Conservation (phyloP, 1,139 yeast species). For the Sugiyamaella japonica region DNA sequence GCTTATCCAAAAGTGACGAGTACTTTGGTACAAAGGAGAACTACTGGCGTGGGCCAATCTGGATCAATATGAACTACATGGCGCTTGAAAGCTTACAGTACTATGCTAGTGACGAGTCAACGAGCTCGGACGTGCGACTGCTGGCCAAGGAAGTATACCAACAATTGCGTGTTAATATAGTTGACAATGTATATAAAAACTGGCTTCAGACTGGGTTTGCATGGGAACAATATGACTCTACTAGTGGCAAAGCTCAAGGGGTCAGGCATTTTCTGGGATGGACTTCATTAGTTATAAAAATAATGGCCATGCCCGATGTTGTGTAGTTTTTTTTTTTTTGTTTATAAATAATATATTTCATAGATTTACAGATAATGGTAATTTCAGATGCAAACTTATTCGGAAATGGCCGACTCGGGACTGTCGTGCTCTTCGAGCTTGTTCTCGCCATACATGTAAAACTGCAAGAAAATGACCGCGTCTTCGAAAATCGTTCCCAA, state of each 20-base stretch:
- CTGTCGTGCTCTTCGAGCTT: conserved; percentile 8
- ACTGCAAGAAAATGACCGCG: conserved; percentile 60
- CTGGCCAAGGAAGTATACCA: conserved; percentile 53
- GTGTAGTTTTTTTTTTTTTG: not conserved
- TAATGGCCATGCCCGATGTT: conserved; percentile 76
- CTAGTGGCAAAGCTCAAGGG: conserved; percentile 72
- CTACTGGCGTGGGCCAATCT: conserved; percentile 94
- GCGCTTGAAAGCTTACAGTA: conserved; percentile 65
- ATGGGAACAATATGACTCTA: conserved; percentile 88
- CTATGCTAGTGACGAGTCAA: conserved; percentile 44
- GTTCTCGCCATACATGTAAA: conserved; percentile 49
- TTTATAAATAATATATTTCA: not conserved
- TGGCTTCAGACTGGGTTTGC: conserved; percentile 80
- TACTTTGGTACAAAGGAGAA: conserved; percentile 77
- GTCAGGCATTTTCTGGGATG: conserved; percentile 93
- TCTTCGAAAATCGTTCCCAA: conserved; percentile 74
- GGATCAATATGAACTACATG: conserved; percentile 90
- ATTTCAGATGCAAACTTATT: conserved; percentile 4
- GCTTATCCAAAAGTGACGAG: conserved; percentile 68
- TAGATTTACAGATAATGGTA: not conserved
- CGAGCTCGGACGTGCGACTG: conserved; percentile 35
- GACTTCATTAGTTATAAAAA: conserved; percentile 79
- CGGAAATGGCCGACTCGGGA: conserved; percentile 22
- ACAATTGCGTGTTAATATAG: conserved; percentile 63
- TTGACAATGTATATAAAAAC: conserved; percentile 62